A percentile compares a stretch with the other conserved stretches of the same genome.
These are phyloP conservation scores for Berkeleyomyces basicola DNA, from an alignment of 2,329 filamentous ascomycete genomes.

Conservation along the genomic window DNA sequence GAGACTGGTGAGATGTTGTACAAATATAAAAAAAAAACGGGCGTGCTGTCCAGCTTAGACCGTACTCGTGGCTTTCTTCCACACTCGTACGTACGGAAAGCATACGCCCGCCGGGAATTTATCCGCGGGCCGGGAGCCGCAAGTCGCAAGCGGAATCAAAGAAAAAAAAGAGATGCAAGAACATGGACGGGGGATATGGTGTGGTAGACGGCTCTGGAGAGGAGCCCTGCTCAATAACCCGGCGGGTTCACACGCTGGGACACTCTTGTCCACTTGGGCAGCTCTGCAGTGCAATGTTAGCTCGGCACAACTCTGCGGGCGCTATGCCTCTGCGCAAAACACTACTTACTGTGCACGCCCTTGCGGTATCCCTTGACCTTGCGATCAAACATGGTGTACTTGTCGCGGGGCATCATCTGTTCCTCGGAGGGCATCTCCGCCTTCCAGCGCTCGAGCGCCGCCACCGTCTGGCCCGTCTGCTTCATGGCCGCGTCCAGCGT, in stretches of 20 bases:
- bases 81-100: background rate
- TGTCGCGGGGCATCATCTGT: slow-evolving; percentile 92
- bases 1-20: background rate
- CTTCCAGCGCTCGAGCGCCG: slow-evolving; percentile 81
- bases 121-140: slow-evolving; percentile 2
- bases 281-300: slow-evolving; percentile 32
- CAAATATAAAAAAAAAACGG: background rate
- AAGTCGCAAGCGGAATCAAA: background rate
- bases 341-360: slow-evolving; percentile 78
- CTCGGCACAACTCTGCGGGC: background rate
- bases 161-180: background rate
- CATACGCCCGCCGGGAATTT: background rate
- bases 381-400: slow-evolving; percentile 95
- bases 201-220: background rate
- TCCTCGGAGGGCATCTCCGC: slow-evolving; percentile 86
- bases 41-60: background rate
- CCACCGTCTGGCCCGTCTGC: slow-evolving; percentile 53
- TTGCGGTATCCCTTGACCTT: slow-evolving; percentile 94
- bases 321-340: too few relatives aligned
- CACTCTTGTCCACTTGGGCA: slow-evolving; percentile 88
- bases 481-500: slow-evolving; percentile 65
- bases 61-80: background rate
- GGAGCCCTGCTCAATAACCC: slow-evolving; percentile 49
- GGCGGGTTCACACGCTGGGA: slow-evolving; percentile 89
- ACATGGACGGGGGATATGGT: background rate